These are phyloP conservation scores for Blechomonas ayalai DNA, from an alignment of 208 protist species.

Conservation along the genomic window DNA sequence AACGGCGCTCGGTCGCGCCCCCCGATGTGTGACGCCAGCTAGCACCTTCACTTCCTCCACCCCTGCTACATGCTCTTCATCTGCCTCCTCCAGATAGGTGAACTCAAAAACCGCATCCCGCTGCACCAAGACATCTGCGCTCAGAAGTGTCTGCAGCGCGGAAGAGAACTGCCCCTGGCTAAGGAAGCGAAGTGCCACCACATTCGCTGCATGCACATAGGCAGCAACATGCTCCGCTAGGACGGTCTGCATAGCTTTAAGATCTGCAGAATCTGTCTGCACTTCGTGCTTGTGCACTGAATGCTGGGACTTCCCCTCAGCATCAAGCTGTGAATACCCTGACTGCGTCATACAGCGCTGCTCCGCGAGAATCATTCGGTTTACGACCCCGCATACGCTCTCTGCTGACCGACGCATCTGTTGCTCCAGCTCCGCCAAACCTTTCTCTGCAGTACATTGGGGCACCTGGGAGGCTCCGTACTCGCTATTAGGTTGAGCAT, in stretches of 20 bases:
- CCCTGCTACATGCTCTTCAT: constrained; percentile 11
- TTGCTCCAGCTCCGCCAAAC: too few relatives aligned
- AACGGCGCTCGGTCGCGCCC: neutral
- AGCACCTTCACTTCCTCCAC: constrained; percentile 2
- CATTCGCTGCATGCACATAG: constrained; percentile 20
- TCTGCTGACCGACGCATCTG: too few relatives aligned
- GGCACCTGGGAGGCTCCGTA: too few relatives aligned
- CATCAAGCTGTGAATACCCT: too few relatives aligned
- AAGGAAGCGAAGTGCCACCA: constrained; percentile 42
- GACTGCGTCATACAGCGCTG: too few relatives aligned
- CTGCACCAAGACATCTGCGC: constrained; percentile 24
- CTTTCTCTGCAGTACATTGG: too few relatives aligned
- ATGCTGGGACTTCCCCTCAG: too few relatives aligned
- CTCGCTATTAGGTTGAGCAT: too few relatives aligned
- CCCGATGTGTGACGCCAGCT: constrained; percentile 1
- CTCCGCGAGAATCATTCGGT: too few relatives aligned
- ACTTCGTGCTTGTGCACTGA: constrained; percentile 1
- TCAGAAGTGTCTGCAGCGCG: constrained; percentile 40
- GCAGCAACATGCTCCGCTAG: constrained; percentile 10
- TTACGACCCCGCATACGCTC: too few relatives aligned
- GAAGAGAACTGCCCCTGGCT: constrained; percentile 51
- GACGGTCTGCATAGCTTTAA: constrained; percentile 10
- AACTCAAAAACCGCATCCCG: constrained; percentile 34
- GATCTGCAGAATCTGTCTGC: too few relatives aligned
- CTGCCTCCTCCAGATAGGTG: constrained; percentile 20